phyloP scores from a whole-genome alignment of 2,329 filamentous ascomycete species.

The Botrytis paeoniae region DNA sequence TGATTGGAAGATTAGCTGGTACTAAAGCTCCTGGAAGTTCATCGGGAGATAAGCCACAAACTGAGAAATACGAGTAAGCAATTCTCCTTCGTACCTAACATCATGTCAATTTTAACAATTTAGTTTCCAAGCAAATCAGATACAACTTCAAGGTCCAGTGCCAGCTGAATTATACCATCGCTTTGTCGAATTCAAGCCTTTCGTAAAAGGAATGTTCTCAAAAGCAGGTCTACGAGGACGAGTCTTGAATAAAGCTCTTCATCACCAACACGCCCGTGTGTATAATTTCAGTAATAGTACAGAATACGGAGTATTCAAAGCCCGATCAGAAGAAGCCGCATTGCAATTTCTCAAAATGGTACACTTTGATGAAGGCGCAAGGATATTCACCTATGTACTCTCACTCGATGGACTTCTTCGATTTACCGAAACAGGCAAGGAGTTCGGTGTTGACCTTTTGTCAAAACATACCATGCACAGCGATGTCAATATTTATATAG shows the following conservation, averaged over 20 bases:
- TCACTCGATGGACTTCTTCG: slow-evolving; percentile 82
- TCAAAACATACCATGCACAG: slow-evolving; percentile 98
- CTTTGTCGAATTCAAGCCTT: slow-evolving; percentile 88
- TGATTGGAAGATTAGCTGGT: slow-evolving; percentile 79
- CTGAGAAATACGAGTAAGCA: slow-evolving; percentile 73
- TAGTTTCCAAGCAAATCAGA: slow-evolving; percentile 89
- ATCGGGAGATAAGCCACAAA: slow-evolving; percentile 48
- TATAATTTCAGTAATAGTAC: slow-evolving; percentile 85
- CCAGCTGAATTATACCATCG: slow-evolving; percentile 81
- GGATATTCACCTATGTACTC: slow-evolving; percentile 88
- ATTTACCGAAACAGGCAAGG: slow-evolving; percentile 93
- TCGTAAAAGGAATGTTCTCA: slow-evolving; percentile 86
- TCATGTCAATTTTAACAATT: slow-evolving; percentile 22
- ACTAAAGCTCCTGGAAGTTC: slow-evolving; percentile 61
- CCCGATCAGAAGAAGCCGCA: slow-evolving; percentile 67
- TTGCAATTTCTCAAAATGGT: slow-evolving; percentile 80
- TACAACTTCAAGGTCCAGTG: slow-evolving; percentile 81
- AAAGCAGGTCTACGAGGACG: slow-evolving; percentile 72
- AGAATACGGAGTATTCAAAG: slow-evolving; percentile 64
- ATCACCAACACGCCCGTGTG: slow-evolving; percentile 83
- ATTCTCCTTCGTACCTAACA: background rate
- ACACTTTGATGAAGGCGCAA: slow-evolving; percentile 80
- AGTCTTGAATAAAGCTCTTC: slow-evolving; percentile 78
- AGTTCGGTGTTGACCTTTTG: slow-evolving; percentile 89
- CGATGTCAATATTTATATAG: slow-evolving; percentile 86